Evolutionary conservation across 1,284 basidiomycete species (phyloP).

Genomic region (Heterobasidion parviporum): DNA sequence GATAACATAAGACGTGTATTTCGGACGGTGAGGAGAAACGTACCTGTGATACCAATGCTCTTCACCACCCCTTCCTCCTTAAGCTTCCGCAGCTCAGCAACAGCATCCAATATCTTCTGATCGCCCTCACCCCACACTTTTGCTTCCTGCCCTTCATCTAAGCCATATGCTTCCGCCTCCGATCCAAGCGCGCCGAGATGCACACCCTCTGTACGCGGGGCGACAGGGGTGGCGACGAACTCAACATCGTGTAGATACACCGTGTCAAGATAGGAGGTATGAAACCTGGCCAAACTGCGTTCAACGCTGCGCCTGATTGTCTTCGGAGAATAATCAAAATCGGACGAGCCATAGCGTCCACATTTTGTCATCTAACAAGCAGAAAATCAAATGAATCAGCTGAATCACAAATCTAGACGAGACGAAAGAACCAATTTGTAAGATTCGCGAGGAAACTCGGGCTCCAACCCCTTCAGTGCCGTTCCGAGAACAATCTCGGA

Average conservation of each 20-base stretch:
- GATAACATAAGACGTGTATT: neutral
- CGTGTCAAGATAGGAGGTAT: conserved; percentile 77
- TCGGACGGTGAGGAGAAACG: conserved; percentile 8
- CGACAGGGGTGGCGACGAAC: conserved; percentile 62
- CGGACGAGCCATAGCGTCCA: conserved; percentile 70
- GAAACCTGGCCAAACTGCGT: conserved; percentile 66
- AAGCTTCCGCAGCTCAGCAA: conserved; percentile 64
- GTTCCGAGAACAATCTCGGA: conserved; percentile 88
- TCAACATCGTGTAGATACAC: conserved; percentile 94
- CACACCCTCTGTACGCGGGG: conserved; percentile 43
- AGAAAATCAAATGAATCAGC: neutral
- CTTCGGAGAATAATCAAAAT: conserved; percentile 77
- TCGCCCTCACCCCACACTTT: conserved; percentile 74
- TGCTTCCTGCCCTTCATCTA: conserved; percentile 49
- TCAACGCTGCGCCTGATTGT: conserved; percentile 66
- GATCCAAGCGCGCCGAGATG: conserved; percentile 45
- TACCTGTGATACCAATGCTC: conserved; percentile 82
- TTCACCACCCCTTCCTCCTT: conserved; percentile 75
- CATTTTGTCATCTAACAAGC: conserved; percentile 82
- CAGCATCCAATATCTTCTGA: conserved; percentile 67
- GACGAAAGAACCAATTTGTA: conserved; percentile 59
- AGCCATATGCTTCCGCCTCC: conserved; percentile 52
- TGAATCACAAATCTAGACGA: neutral
- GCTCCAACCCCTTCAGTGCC: conserved; percentile 51
- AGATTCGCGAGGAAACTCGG: conserved; percentile 71